These are phyloP conservation scores for Fusarium albosuccineum DNA, from an alignment of 2,329 filamentous ascomycete genomes.

Conservation along the genomic window DNA sequence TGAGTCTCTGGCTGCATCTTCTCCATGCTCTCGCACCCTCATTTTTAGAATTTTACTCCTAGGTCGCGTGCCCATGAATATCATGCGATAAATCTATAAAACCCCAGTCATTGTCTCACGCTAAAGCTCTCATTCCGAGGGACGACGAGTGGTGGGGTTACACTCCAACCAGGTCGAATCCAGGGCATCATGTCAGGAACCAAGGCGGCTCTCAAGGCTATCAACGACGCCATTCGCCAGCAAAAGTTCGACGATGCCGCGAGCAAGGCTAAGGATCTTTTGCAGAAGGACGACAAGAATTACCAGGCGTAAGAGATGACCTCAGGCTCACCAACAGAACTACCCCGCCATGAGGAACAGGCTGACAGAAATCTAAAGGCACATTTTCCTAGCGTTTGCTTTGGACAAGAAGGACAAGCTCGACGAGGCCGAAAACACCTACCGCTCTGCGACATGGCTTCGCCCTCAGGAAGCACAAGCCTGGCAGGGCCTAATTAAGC, in stretches of 20 bases:
- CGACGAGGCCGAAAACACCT: slow-evolving; percentile 81
- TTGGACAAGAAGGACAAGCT: slow-evolving; percentile 80
- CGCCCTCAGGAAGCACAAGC: slow-evolving; percentile 84
- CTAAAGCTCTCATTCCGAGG: background rate
- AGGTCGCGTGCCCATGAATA: background rate
- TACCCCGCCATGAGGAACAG: slow-evolving; percentile 24
- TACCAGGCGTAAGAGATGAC: slow-evolving; percentile 79
- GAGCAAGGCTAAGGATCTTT: slow-evolving; percentile 74
- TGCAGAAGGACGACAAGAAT: slow-evolving; percentile 80
- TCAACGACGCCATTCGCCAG: slow-evolving; percentile 81
- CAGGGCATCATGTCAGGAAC: slow-evolving; percentile 61
- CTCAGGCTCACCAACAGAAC: background rate
- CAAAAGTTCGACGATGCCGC: slow-evolving; percentile 84
- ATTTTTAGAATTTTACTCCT: background rate
- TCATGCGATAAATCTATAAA: background rate
- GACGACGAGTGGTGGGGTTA: slow-evolving; percentile 35
- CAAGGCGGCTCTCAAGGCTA: slow-evolving; percentile 85
- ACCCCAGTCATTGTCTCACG: too few relatives aligned
- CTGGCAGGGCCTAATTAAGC: slow-evolving; percentile 88
- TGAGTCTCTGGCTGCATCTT: background rate
- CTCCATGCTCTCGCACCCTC: background rate
- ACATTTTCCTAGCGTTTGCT: slow-evolving; percentile 89
- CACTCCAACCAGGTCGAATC: slow-evolving; percentile 26
- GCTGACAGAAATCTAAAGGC: slow-evolving; percentile 58
- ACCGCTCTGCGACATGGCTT: slow-evolving; percentile 77